These are phyloP conservation scores for Thelephora aurantiotincta DNA, from an alignment of 768 basidiomycete species.

Conservation along the genomic window DNA sequence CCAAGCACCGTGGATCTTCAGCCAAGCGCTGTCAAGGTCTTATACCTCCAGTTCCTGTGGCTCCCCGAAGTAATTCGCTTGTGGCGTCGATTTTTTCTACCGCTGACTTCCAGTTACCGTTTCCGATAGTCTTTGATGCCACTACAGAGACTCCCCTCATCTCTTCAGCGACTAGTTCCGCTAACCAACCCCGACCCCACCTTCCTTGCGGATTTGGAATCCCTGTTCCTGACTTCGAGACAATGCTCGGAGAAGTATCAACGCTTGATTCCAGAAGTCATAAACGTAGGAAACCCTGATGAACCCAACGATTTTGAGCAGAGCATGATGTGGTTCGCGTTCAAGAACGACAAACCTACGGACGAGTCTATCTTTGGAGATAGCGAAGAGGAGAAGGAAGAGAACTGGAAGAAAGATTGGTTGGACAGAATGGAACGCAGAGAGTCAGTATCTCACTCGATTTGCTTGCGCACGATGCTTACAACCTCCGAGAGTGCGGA, in stretches of 20 bases:
- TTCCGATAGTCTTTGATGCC: constrained; percentile 58
- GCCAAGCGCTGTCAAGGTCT: constrained; percentile 8
- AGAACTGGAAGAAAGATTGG: constrained; percentile 41
- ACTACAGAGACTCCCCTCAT: constrained; percentile 38
- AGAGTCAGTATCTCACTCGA: constrained; percentile 15
- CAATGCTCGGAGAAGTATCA: constrained; percentile 46
- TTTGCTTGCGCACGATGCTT: constrained; percentile 1
- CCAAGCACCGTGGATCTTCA: constrained; percentile 20
- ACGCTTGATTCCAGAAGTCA: constrained; percentile 43
- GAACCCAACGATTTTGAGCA: constrained; percentile 26
- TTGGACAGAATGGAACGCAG: constrained; percentile 54
- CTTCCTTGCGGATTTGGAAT: constrained; percentile 44
- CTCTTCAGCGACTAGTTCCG: constrained; percentile 39
- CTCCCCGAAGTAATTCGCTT: constrained; percentile 45
- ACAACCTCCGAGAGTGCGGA: constrained; percentile 37
- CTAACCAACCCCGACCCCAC: constrained; percentile 28
- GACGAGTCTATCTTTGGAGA: constrained; percentile 6
- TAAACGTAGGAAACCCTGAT: constrained; percentile 20
- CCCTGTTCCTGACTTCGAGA: constrained; percentile 47
- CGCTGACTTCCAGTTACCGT: neutral
- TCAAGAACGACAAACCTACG: constrained; percentile 43
- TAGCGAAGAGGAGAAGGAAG: constrained; percentile 23
- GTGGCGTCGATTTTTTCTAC: neutral
- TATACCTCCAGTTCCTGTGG: constrained; percentile 68
- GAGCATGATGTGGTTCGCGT: constrained; percentile 59